phyloP scores from a whole-genome alignment of 805 yeast genomes.

The Suhomyces sp. region DNA sequence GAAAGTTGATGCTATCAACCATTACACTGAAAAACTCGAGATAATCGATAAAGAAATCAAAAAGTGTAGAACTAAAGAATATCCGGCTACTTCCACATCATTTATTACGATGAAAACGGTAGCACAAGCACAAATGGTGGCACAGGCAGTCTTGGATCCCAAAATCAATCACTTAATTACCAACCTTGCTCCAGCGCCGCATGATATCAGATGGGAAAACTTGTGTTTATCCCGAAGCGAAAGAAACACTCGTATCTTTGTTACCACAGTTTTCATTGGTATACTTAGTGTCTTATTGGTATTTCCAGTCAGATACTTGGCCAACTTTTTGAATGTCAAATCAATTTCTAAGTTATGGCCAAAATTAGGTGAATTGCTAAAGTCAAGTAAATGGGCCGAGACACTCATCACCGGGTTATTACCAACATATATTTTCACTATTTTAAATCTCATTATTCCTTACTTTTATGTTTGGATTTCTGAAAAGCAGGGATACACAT shows the following conservation, averaged over 20 bases:
- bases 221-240: constrained; percentile 77
- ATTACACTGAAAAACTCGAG: constrained; percentile 66
- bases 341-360: constrained; percentile 85
- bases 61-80: constrained; percentile 64
- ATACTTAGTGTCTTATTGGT: constrained; percentile 70
- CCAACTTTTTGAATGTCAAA: constrained; percentile 76
- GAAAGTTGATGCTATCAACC: constrained; percentile 77
- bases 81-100: constrained; percentile 85
- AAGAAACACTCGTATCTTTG: constrained; percentile 60
- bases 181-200: constrained; percentile 91
- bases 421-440: constrained; percentile 88
- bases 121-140: constrained; percentile 94
- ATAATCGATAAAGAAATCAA: constrained; percentile 68
- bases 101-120: constrained; percentile 94
- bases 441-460: constrained; percentile 80
- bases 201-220: constrained; percentile 91
- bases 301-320: constrained; percentile 80
- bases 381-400: constrained; percentile 67
- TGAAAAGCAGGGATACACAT: constrained; percentile 80
- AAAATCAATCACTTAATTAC: constrained; percentile 81
- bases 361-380: constrained; percentile 64
- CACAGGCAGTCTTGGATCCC: constrained; percentile 93
- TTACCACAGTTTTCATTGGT: constrained; percentile 67
- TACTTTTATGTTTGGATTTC: constrained; percentile 84
- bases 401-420: constrained; percentile 81